phyloP scores from a whole-genome alignment of 1,284 basidiomycete species.

The Cutaneotrichosporon sp. region DNA sequence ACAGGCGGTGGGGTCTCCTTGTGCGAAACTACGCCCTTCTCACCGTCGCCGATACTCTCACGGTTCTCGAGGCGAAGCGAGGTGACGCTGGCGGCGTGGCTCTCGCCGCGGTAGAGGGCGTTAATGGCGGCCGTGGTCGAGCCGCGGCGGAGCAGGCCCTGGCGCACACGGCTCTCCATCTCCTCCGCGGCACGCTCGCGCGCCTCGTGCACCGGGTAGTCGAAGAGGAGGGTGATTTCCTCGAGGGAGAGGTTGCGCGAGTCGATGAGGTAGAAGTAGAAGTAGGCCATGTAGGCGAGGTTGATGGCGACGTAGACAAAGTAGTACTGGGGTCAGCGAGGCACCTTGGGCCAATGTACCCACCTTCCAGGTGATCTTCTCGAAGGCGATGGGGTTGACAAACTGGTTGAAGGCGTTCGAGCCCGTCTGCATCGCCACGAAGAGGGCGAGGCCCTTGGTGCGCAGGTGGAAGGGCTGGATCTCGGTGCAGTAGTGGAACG shows the following conservation, averaged over 20 bases:
- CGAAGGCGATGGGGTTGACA: slow-evolving; percentile 24
- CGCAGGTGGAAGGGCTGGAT: slow-evolving; percentile 22
- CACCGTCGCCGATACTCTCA: background rate
- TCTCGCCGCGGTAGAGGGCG: slow-evolving; percentile 6
- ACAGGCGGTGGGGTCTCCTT: too few species aligned
- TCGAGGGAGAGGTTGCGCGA: slow-evolving; percentile 18
- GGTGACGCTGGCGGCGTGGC: background rate
- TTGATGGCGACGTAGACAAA: slow-evolving; percentile 20
- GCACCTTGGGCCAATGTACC: too few species aligned
- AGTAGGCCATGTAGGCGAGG: slow-evolving; percentile 12
- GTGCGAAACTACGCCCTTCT: too few species aligned
- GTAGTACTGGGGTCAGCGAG: slow-evolving; percentile 10
- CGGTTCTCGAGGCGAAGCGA: background rate
- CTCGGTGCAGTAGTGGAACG: slow-evolving; percentile 20
- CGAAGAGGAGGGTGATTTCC: slow-evolving; percentile 19
- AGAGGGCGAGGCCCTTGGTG: slow-evolving; percentile 26
- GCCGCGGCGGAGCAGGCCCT: slow-evolving; percentile 3
- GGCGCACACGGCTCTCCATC: slow-evolving; percentile 15
- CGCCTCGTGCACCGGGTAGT: slow-evolving; percentile 23
- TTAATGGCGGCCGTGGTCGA: background rate
- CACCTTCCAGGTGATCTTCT: slow-evolving; percentile 15
- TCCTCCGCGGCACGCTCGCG: slow-evolving; percentile 18
- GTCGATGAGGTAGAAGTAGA: slow-evolving; percentile 22
- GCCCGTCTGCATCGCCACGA: slow-evolving; percentile 15
- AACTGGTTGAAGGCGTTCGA: slow-evolving; percentile 23